Base-by-base conservation (phyloP, 495 filamentous ascomycete genomes). In the Hypomontagnella monticulosa region DNA sequence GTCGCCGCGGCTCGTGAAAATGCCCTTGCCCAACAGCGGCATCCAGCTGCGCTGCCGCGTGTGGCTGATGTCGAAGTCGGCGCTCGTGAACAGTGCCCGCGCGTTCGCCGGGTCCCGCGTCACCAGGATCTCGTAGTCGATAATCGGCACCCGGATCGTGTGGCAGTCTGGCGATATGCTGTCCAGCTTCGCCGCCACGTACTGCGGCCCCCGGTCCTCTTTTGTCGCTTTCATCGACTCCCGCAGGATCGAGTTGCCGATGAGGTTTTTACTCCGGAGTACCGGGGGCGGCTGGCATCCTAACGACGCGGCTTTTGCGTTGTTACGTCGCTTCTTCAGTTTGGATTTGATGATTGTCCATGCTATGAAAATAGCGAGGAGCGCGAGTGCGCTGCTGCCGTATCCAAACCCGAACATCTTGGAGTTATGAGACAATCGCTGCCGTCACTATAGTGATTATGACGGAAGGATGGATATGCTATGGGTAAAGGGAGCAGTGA, bases 1-100 rank as follows among this genome's bases (percentile, higher is more conserved):
- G 10, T 76, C 74, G 11, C 90, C 91, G 66, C 91, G 85, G 3
- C 80, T 78, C 0, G 87, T 88, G 70, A 94, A 93, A 59, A 93
- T 88, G 19, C 90, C 90, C 41, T 84, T 70, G 6, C 90, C 90
- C 0, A 92, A 69, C 3, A 92, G 66, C 0, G 85, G 85, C 18
- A 63, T 72, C 73, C 89, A 82, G 30, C 70, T 76, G 0, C 74
- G 70, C 8, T 76, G 64, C 12, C 88, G 78, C 10, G 73, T 38
- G 11, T 78, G 70, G 1, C 85, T 86, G 1, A 92, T 69, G 10
- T 79, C 78, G 73, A 84, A 93, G 62, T 90, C 85, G 4, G 86
- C 78, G 4, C 80, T 81, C 1, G 84, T 81, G 0, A 92, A 79
- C 1, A 92, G 78, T 2, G 82, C 71, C 57, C 90, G 86, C 42